phyloP scores from a whole-genome alignment of 2,329 filamentous ascomycete genomes.

The Diaporthe citrichinensis region DNA sequence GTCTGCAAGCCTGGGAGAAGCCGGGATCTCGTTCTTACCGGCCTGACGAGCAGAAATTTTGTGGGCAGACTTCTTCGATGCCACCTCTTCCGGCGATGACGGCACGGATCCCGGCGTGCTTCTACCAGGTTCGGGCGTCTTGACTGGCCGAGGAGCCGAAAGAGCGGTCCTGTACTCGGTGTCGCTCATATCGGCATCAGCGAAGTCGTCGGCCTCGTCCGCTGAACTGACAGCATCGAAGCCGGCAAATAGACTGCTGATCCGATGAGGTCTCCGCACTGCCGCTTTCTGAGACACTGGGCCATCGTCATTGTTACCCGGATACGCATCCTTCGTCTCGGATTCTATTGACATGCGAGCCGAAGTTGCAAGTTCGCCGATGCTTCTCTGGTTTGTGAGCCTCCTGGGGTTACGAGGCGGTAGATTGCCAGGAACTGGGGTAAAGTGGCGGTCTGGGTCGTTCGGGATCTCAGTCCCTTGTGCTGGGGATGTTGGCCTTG shows the following conservation, averaged over 20 bases:
- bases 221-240: conserved; percentile 79
- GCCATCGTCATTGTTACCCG: conserved; percentile 85
- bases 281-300: conserved; percentile 75
- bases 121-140: conserved; percentile 37
- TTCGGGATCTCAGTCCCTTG: conserved; percentile 43
- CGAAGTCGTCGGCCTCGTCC: conserved; percentile 76
- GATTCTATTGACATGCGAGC: conserved; percentile 54
- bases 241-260: conserved; percentile 88
- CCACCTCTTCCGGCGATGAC: conserved; percentile 60
- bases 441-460: conserved; percentile 61
- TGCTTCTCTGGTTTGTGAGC: conserved; percentile 61
- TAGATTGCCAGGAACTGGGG: conserved; percentile 66
- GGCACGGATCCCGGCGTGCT: conserved; percentile 41
- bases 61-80: conserved; percentile 47
- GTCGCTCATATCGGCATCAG: conserved; percentile 73
- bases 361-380: conserved; percentile 65
- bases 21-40: conserved; percentile 59
- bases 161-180: conserved; percentile 77
- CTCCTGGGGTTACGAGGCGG: conserved; percentile 73
- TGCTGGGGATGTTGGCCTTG: conserved; percentile 69
- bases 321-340: conserved; percentile 76
- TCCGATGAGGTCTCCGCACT: conserved; percentile 78
- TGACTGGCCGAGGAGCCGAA: conserved; percentile 70
- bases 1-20: conserved; percentile 56
- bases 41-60: conserved; percentile 51